Conservation (phyloP, 345 rosid species). For the Balakata baccata region DNA sequence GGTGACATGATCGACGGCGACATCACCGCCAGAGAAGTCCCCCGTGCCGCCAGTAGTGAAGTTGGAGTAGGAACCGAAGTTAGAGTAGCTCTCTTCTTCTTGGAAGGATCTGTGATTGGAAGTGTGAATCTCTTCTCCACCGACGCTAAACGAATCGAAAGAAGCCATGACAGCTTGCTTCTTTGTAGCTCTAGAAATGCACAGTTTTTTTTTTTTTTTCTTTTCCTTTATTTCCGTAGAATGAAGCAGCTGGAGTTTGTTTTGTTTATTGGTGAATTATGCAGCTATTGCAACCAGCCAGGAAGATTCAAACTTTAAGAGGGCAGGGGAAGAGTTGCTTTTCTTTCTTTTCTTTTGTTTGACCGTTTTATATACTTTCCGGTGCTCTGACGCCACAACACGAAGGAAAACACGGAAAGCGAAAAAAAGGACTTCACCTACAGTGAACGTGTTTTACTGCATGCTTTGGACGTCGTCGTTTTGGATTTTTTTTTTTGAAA, state of each 20-base stretch:
- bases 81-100: constrained; percentile 45
- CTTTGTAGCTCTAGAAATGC: constrained; percentile 3
- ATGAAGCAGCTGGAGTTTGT: too few relatives aligned
- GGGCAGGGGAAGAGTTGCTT: not conserved
- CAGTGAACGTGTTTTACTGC: too few relatives aligned
- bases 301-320: constrained; percentile 12
- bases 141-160: constrained; percentile 46
- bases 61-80: constrained; percentile 37
- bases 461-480: too few relatives aligned
- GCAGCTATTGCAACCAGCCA: too few relatives aligned
- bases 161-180: constrained; percentile 35
- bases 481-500: too few relatives aligned
- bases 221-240: too few relatives aligned
- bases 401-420: not conserved
- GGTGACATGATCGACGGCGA: constrained; percentile 38
- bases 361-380: constrained; percentile 21
- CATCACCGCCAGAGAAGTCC: constrained; percentile 27
- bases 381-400: not conserved
- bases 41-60: constrained; percentile 21
- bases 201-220: too few relatives aligned
- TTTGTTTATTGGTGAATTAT: too few relatives aligned
- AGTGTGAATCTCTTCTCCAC: constrained; percentile 36
- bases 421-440: not conserved
- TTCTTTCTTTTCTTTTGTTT: not conserved
- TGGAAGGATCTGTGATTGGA: constrained; percentile 33